Evolutionary conservation across 345 rosid genomes (phyloP), one percentile per base, ranked within the genome.

Genomic region (Citrus inodora): DNA sequence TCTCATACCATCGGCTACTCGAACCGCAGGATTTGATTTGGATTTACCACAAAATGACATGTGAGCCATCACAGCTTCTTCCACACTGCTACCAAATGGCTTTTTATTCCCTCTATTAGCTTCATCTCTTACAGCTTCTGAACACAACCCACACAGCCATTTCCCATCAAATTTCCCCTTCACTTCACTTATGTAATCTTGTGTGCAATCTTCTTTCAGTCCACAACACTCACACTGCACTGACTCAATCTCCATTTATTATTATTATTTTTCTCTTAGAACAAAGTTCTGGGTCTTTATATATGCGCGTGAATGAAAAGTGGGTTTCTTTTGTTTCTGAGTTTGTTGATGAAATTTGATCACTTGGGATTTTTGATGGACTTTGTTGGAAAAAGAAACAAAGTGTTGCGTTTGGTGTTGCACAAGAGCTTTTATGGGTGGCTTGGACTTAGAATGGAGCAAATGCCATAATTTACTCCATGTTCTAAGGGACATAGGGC

Each of bases 81-180:
- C 98, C 77, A 94, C 58, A 17, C 21, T 16, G 22, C 2, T 82
- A 6, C 80, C 86, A 37, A 35, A 83, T 38, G 74, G 81, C 79
- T 80, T 89, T 68, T 82, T 82, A 46, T 46, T 53, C 61, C 89
- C 87, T 73, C 93, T 87, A 76, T 71, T 80, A 9, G 82, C 88
- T 80, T 96, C 99, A 55, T 96, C 98, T 61, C 84, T 83, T 13
- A 94, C 99, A 7, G 98, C 97, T 85, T 90, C 99, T 6, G 98
- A 92, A 81, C 99, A 96, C 78, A 96, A 84, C 55, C 99, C 99
- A 81, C 99, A 96, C 4, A 96, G 86, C 99, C 99, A 94, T 87
- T 92, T 94, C 17, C 93, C 98, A 24, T 87, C 90, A 77, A 94
- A 96, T 74, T 90, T 91, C 58, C 92, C 82, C 88, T 89, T 91